phyloP scores from a whole-genome alignment of 1,139 yeast genomes.

The Magnusiomyces tetraspermus region DNA sequence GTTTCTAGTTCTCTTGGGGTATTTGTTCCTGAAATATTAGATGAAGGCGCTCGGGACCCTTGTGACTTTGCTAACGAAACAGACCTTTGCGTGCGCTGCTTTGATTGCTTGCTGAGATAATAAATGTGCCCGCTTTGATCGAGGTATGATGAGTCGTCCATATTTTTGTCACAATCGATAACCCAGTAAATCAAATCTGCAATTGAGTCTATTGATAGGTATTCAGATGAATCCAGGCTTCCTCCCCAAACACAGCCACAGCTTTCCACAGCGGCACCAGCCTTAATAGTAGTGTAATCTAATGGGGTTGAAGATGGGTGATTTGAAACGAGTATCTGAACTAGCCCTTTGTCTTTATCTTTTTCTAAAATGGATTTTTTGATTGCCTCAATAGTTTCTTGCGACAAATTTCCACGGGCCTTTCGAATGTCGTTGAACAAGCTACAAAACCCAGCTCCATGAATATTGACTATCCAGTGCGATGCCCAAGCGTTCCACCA shows the following conservation, averaged over 20 bases:
- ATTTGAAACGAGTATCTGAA: slow-evolving; percentile 18
- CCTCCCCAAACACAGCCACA: slow-evolving; percentile 26
- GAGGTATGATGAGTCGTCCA: slow-evolving; percentile 20
- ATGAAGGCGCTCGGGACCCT: background rate
- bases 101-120: slow-evolving; percentile 16
- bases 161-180: slow-evolving; percentile 21
- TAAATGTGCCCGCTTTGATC: slow-evolving; percentile 26
- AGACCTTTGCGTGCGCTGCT: background rate
- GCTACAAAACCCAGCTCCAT: slow-evolving; percentile 20
- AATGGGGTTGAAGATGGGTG: slow-evolving; percentile 4
- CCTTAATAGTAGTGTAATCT: slow-evolving; percentile 14
- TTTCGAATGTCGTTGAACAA: slow-evolving; percentile 18
- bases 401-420: slow-evolving; percentile 21
- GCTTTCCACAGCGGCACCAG: slow-evolving; percentile 15
- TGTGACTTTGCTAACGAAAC: background rate
- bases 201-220: slow-evolving; percentile 15
- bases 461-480: slow-evolving; percentile 22
- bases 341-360: slow-evolving; percentile 15
- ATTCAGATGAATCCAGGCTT: background rate
- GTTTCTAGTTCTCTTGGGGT: background rate
- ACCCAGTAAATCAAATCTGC: slow-evolving; percentile 25
- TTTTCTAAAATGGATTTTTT: slow-evolving; percentile 18
- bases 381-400: slow-evolving; percentile 23
- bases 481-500: slow-evolving; percentile 28
- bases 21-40: background rate